Base-by-base conservation (phyloP, 768 basidiomycete species). In the Lactarius quietus region DNA sequence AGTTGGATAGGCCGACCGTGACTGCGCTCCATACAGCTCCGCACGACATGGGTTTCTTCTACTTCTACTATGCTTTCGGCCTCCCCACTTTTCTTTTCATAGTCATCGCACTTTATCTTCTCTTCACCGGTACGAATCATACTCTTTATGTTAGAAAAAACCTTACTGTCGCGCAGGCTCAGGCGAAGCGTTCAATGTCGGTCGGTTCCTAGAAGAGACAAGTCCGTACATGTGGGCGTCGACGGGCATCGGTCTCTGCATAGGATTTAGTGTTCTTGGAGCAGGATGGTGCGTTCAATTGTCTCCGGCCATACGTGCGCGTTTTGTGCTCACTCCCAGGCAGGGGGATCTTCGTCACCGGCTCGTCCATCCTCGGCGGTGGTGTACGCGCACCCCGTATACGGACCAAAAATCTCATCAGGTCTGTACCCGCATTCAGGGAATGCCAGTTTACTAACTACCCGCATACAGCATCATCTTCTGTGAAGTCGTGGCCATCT, bases 401-500 rank as follows among this genome's bases (percentile, higher is more conserved):
- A 61, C 84, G 89, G 57, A 98, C 96, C 23, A 98, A 99, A 84
- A 99, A 99, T 75, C 76, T 98, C 76, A 97, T 99, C 71, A 95
- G 93, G 95, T 93, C 57, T 59, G 83, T 73, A 43, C 33, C 5
- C 8, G 0, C 1, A 1, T 7, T 60, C 17, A 35, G 8, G 8
- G 20, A 35, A 17, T 20, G 12, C 39, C 23, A 6, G 15, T 57
- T 7, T 14, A n/a, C n/a, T 66, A 68, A n/a, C 63, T 43, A 29
- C 9, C 38, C 1, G 53, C 41, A 12, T 28, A 0, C 72, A 98
- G 96, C 70, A 94, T 98, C 80, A 98, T 99, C 73, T 98, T 98
- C 82, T 98, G 96, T 76, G 96, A 98, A 80, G 97, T 98, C 73
- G 95, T 99, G 33, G 97, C 96, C 64, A 98, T 99, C 73, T 98